Percentiles rank a stretch among this genome's conserved stretches.
Evolutionary conservation across 2,329 filamentous ascomycete genomes (phyloP).

Genomic region (Achaetomium macrosporum): DNA sequence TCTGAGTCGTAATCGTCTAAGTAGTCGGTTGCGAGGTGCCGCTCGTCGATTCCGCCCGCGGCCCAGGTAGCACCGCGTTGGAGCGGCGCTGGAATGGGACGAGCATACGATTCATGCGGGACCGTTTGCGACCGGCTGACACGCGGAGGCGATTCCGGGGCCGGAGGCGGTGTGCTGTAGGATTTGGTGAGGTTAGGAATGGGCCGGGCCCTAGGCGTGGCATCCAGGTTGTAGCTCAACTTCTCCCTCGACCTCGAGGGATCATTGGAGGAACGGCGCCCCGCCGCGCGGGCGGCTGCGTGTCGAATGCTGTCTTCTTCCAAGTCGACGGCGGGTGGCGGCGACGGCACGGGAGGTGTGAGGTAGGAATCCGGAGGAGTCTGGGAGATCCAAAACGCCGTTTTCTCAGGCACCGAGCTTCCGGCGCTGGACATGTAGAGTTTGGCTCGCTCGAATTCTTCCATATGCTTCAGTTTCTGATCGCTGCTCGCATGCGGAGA

Average conservation of each 20-base stretch:
- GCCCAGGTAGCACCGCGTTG: conserved; percentile 20
- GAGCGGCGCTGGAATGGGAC: conserved; percentile 14
- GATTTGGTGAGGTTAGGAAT: conserved; percentile 26
- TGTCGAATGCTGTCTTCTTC: conserved; percentile 21
- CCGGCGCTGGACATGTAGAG: conserved; percentile 19
- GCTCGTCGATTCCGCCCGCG: conserved; percentile 4
- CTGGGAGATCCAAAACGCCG: conserved; percentile 13
- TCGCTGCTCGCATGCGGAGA: conserved; percentile 14
- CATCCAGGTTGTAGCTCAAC: conserved; percentile 16
- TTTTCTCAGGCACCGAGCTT: conserved; percentile 2
- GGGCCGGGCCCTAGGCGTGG: conserved; percentile 18
- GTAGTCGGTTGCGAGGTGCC: conserved; percentile 5
- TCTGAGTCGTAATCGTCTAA: conserved; percentile 20
- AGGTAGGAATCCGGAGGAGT: conserved; percentile 9
- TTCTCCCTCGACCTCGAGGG: conserved; percentile 20
- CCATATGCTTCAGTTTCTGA: conserved; percentile 15
- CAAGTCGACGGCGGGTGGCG: conserved; percentile 22
- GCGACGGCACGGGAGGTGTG: conserved; percentile 18
- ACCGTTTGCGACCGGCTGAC: conserved; percentile 21
- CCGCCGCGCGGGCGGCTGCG: conserved; percentile 17
- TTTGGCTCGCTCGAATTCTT: conserved; percentile 12
- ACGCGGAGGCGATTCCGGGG: conserved; percentile 22
- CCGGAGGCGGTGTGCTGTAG: conserved; percentile 20
- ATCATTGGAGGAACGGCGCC: conserved; percentile 24
- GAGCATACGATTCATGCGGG: conserved; percentile 13